A percentile compares a stretch with the other conserved stretches of the same genome.
Conservation (phyloP, 2,329 filamentous ascomycete genomes). For the Dactylellina parvicollis region DNA sequence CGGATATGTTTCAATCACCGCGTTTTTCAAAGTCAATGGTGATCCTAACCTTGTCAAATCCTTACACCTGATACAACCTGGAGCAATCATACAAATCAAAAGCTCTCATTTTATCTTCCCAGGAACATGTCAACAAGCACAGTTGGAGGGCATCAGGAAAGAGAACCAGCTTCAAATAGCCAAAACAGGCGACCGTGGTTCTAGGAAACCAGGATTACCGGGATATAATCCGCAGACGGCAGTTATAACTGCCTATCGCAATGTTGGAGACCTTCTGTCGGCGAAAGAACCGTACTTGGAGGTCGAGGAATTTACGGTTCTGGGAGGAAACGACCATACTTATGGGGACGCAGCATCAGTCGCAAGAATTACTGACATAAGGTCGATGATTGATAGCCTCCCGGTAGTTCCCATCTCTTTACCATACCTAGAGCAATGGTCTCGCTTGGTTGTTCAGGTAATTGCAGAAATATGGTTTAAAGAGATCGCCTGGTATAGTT, state of each 20-base stretch:
- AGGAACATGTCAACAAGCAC: slow-evolving; percentile 24
- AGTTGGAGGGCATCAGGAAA: slow-evolving; percentile 25
- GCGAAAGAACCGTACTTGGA: slow-evolving; percentile 13
- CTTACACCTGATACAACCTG: background rate
- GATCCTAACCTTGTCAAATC: background rate
- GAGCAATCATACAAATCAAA: slow-evolving; percentile 19
- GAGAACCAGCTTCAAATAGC: slow-evolving; percentile 18
- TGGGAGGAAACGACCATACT: background rate
- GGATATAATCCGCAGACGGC: slow-evolving; percentile 9
- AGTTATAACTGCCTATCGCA: slow-evolving; percentile 7
- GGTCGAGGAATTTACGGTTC: slow-evolving; percentile 12
- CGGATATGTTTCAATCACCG: slow-evolving; percentile 24
- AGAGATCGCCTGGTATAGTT: slow-evolving; percentile 37
- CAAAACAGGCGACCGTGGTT: background rate
- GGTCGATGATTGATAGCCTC: background rate
- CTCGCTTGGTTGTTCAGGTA: slow-evolving; percentile 1
- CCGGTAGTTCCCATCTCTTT: slow-evolving; percentile 7
- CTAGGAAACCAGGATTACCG: background rate
- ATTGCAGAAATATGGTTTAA: slow-evolving; percentile 34
- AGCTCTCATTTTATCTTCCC: slow-evolving; percentile 24
- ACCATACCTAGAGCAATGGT: slow-evolving; percentile 29
- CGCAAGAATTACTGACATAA: slow-evolving; percentile 3
- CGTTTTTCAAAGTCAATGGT: slow-evolving; percentile 19
- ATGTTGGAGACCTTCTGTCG: background rate
- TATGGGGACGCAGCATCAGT: background rate